phyloP scores from a whole-genome alignment of 495 filamentous ascomycete genomes.

The Neurospora intermedia region DNA sequence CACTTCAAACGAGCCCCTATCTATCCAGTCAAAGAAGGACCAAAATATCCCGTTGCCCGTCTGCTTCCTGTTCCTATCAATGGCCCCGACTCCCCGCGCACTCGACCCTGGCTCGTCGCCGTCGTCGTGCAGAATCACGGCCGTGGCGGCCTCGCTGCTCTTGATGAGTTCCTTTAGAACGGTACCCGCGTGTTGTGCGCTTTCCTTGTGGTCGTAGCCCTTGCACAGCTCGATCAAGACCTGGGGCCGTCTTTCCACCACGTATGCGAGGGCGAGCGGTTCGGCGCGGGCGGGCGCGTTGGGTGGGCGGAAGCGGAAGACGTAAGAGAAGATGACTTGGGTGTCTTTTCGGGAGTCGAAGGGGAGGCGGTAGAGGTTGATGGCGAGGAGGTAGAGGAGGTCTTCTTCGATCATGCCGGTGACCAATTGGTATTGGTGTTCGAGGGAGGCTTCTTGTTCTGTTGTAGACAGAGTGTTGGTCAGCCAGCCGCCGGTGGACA shows the following conservation, averaged over 20 bases:
- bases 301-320: slow-evolving; percentile 69
- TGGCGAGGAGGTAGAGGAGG: slow-evolving; percentile 70
- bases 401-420: slow-evolving; percentile 77
- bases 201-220: slow-evolving; percentile 82
- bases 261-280: slow-evolving; percentile 72
- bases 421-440: slow-evolving; percentile 73
- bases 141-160: slow-evolving; percentile 67
- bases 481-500: neutral
- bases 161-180: slow-evolving; percentile 89
- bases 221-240: slow-evolving; percentile 79
- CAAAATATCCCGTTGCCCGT: slow-evolving; percentile 81
- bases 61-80: slow-evolving; percentile 56
- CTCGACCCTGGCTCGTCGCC: slow-evolving; percentile 47
- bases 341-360: slow-evolving; percentile 92
- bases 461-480: neutral
- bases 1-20: slow-evolving; percentile 88
- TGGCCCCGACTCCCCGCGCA: slow-evolving; percentile 46
- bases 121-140: slow-evolving; percentile 86
- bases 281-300: slow-evolving; percentile 47
- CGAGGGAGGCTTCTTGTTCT: slow-evolving; percentile 80
- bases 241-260: slow-evolving; percentile 75
- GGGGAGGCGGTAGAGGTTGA: slow-evolving; percentile 67
- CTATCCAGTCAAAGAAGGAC: slow-evolving; percentile 97
- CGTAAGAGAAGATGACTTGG: slow-evolving; percentile 81
- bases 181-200: slow-evolving; percentile 83